phyloP scores from a whole-genome alignment of 805 yeast species.

The Suhomyces vadensis region DNA sequence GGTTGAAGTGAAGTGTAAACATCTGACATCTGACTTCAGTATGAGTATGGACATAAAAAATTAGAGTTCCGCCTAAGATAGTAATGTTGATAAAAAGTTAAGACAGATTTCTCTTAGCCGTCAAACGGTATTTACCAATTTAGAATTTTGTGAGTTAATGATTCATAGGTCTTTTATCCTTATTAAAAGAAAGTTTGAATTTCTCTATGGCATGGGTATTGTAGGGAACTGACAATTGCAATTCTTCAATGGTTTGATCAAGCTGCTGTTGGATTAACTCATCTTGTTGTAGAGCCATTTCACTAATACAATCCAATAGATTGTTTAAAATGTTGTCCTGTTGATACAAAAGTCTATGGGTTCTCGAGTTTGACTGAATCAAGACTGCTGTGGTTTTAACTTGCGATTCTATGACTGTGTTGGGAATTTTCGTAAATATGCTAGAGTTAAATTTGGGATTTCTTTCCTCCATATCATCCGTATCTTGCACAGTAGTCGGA shows the following conservation, averaged over 20 bases:
- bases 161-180: background rate
- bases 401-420: background rate
- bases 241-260: conserved; percentile 1
- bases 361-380: background rate
- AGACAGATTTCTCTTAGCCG: too few species aligned
- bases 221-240: conserved; percentile 9
- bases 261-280: conserved; percentile 5
- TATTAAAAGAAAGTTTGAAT: conserved; percentile 6
- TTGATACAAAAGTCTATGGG: conserved; percentile 5
- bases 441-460: background rate
- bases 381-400: background rate
- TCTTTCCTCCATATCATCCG: background rate
- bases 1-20: background rate
- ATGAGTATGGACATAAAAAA: too few species aligned
- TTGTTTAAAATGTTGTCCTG: conserved; percentile 6
- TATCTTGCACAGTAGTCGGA: too few species aligned
- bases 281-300: conserved; percentile 9
- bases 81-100: too few species aligned
- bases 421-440: background rate
- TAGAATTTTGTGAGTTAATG: too few species aligned
- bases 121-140: too few species aligned
- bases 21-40: background rate
- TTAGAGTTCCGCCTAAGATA: too few species aligned
- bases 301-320: conserved; percentile 10
- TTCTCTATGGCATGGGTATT: conserved; percentile 8